Evolutionary conservation across 1,284 basidiomycete genomes (phyloP).

Genomic region (Peniophora sp.): DNA sequence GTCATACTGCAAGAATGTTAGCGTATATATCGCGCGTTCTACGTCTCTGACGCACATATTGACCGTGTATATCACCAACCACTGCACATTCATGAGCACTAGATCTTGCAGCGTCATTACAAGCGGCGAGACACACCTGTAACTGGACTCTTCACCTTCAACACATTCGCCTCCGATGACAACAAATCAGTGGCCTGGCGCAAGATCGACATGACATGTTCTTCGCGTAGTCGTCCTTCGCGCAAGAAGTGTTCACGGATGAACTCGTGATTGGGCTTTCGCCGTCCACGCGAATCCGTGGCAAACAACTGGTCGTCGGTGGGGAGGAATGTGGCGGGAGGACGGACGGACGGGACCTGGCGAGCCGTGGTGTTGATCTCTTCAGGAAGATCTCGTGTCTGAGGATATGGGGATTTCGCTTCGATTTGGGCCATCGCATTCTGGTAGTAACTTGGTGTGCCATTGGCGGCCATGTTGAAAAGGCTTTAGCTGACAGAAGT

Average conservation of each 20-base stretch:
- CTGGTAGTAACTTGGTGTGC: slow-evolving; percentile 1
- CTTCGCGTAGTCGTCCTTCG: slow-evolving; percentile 82
- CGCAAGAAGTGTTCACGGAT: slow-evolving; percentile 90
- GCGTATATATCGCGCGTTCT: no score
- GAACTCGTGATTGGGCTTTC: slow-evolving; percentile 76
- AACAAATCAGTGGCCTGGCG: slow-evolving; percentile 72
- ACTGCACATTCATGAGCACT: slow-evolving; percentile 38
- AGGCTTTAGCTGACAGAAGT: no score
- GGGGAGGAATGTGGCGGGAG: slow-evolving; percentile 23
- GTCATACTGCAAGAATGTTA: slow-evolving; percentile 62
- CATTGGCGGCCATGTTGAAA: no score
- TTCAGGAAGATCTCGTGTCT: background rate
- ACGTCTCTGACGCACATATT: slow-evolving; percentile 69
- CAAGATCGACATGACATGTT: slow-evolving; percentile 86
- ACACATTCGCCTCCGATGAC: slow-evolving; percentile 78
- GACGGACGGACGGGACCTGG: slow-evolving; percentile 24
- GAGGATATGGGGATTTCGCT: slow-evolving; percentile 7
- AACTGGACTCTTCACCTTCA: slow-evolving; percentile 84
- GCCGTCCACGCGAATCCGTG: slow-evolving; percentile 26
- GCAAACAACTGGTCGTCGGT: slow-evolving; percentile 29
- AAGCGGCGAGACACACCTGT: slow-evolving; percentile 62
- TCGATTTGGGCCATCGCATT: slow-evolving; percentile 16
- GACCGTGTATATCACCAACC: slow-evolving; percentile 96
- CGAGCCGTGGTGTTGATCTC: slow-evolving; percentile 12
- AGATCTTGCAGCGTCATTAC: background rate